A percentile compares a stretch with the other conserved stretches of the same genome.
phyloP scores from a whole-genome alignment of 495 filamentous ascomycete species.

The Elasticomyces elasticus region DNA sequence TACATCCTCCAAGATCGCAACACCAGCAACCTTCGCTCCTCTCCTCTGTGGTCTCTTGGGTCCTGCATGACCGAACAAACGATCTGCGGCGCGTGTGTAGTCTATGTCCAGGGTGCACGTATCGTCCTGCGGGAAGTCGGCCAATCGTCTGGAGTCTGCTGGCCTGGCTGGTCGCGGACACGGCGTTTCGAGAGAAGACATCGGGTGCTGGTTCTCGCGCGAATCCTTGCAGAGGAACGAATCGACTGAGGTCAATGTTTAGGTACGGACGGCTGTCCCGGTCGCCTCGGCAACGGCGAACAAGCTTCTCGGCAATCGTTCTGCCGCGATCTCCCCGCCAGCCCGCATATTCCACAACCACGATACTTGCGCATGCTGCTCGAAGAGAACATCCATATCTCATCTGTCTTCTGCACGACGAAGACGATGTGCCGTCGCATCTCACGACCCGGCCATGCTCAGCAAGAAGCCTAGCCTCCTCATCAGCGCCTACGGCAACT shows the following conservation, averaged over 20 bases:
- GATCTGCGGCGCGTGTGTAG: slow-evolving; percentile 17
- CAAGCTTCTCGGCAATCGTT: too few relatives aligned
- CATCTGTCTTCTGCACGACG: neutral
- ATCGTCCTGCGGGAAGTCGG: too few relatives aligned
- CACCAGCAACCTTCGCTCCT: neutral
- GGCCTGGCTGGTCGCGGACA: slow-evolving; percentile 12
- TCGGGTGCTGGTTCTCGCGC: neutral
- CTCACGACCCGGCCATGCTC: slow-evolving; percentile 10
- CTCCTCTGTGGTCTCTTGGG: slow-evolving; percentile 12
- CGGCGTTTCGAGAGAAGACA: slow-evolving; percentile 13
- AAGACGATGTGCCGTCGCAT: neutral
- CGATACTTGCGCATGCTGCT: too few relatives aligned
- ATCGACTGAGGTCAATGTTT: too few relatives aligned
- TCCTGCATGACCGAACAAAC: slow-evolving; percentile 3
- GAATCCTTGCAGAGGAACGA: too few relatives aligned
- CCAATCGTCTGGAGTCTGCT: neutral
- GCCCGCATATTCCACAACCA: too few relatives aligned
- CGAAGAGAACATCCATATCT: too few relatives aligned
- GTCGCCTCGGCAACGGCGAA: too few relatives aligned
- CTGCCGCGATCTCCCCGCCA: too few relatives aligned
- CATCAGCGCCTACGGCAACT: slow-evolving; percentile 9
- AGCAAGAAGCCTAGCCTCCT: slow-evolving; percentile 19
- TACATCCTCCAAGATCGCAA: slow-evolving; percentile 21
- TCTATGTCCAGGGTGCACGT: slow-evolving; percentile 17
- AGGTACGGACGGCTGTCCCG: too few relatives aligned